Evolutionary conservation across 495 filamentous ascomycete genomes (phyloP).

Genomic region (Schizothecium vesticola): DNA sequence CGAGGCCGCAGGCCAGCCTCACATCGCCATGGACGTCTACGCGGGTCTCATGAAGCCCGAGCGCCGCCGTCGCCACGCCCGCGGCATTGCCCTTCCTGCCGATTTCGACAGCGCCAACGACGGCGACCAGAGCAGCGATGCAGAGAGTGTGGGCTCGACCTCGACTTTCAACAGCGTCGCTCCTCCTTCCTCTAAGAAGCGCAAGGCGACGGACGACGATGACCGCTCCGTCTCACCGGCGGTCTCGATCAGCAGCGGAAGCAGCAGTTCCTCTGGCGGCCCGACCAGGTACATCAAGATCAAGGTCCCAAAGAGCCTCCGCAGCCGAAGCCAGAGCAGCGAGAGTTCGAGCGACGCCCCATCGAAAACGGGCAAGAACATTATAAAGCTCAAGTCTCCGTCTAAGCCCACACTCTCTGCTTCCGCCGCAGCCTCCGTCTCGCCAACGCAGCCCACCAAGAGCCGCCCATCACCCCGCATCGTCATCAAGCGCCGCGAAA

Average conservation of each 20-base stretch:
- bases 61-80: constrained; percentile 12
- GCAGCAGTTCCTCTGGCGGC: constrained; percentile 9
- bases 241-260: neutral
- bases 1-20: constrained; percentile 11
- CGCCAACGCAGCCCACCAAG: neutral
- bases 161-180: neutral
- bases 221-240: neutral
- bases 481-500: neutral
- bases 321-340: constrained; percentile 1
- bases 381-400: neutral
- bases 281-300: constrained; percentile 21
- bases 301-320: constrained; percentile 4
- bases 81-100: constrained; percentile 13
- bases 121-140: neutral
- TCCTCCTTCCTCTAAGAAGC: constrained; percentile 15
- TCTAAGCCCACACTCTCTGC: neutral
- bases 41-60: constrained; percentile 20
- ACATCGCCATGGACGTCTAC: constrained; percentile 24
- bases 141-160: neutral
- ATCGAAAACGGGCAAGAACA: neutral
- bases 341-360: constrained; percentile 8
- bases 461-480: constrained; percentile 1
- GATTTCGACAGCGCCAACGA: constrained; percentile 8
- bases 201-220: constrained; percentile 11
- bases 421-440: neutral